Percentiles rank a stretch among this genome's conserved stretches.
phyloP scores from a whole-genome alignment of 75 land plant genomes.

The Ceratopteris richardii region DNA sequence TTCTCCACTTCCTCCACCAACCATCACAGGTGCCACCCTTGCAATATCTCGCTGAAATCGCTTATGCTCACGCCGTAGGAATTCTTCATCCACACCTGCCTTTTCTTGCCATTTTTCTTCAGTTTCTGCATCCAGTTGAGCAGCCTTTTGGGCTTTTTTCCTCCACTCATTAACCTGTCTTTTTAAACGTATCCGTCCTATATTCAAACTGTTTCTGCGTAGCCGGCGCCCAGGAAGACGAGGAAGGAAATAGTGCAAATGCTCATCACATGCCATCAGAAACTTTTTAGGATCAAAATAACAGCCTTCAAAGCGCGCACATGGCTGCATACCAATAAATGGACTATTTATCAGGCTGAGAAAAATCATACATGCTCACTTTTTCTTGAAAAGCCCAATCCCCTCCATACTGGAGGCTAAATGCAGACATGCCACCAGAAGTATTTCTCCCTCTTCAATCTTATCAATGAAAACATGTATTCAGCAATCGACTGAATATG shows the following conservation, averaged over 20 bases:
- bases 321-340: slow-evolving; percentile 50
- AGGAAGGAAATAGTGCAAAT: slow-evolving; percentile 18
- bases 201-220: slow-evolving; percentile 15
- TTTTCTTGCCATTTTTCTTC: slow-evolving; percentile 91
- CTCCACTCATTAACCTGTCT: slow-evolving; percentile 43
- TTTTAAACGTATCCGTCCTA: slow-evolving; percentile 41
- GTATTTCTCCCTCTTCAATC: no score
- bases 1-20: slow-evolving; percentile 49
- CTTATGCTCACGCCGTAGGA: slow-evolving; percentile 74
- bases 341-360: background rate
- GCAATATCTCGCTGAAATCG: slow-evolving; percentile 81
- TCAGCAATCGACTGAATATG: no score
- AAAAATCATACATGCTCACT: background rate
- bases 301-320: slow-evolving; percentile 84
- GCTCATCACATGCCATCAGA: slow-evolving; percentile 75
- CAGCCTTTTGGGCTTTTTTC: slow-evolving; percentile 48
- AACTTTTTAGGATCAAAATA: slow-evolving; percentile 86
- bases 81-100: slow-evolving; percentile 97
- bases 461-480: no score
- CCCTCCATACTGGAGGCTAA: no score
- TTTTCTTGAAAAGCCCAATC: no score
- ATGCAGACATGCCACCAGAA: no score
- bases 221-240: slow-evolving; percentile 41
- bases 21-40: slow-evolving; percentile 65
- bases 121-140: slow-evolving; percentile 62